phyloP scores from a whole-genome alignment of 441 rosid species.

The Populus tomentosa region DNA sequence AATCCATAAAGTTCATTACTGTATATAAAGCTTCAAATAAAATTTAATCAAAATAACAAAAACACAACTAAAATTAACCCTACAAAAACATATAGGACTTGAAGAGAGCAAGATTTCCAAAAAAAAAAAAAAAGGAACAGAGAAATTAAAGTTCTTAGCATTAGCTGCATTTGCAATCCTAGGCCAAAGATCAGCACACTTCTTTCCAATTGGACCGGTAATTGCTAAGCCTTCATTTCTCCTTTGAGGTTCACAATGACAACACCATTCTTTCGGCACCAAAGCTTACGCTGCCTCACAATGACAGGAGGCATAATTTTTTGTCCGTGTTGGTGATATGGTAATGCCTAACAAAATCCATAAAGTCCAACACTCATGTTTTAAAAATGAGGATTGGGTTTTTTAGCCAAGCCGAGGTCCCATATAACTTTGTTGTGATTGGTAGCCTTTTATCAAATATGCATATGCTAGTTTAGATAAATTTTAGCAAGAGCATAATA shows the following conservation, averaged over 20 bases:
- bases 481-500: too few species aligned
- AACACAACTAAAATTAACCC: not conserved
- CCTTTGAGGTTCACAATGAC: slow-evolving; percentile 28
- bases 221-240: slow-evolving; percentile 82
- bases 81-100: not conserved
- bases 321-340: too few species aligned
- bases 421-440: too few species aligned
- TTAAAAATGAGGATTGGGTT: too few species aligned
- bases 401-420: too few species aligned
- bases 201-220: slow-evolving; percentile 17
- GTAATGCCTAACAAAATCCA: too few species aligned
- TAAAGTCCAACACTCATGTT: too few species aligned
- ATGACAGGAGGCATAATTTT: too few species aligned
- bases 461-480: too few species aligned
- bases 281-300: too few species aligned
- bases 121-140: not conserved
- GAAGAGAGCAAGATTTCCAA: not conserved
- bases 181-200: slow-evolving; percentile 77
- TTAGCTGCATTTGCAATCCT: slow-evolving; percentile 96
- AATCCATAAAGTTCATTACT: not conserved
- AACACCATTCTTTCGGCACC: too few species aligned
- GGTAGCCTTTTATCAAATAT: too few species aligned
- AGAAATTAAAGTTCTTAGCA: slow-evolving; percentile 24
- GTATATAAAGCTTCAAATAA: not conserved
- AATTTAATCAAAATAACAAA: not conserved